Base-by-base conservation (phyloP, 257 asterid species). In the Solanum chmielewskii region DNA sequence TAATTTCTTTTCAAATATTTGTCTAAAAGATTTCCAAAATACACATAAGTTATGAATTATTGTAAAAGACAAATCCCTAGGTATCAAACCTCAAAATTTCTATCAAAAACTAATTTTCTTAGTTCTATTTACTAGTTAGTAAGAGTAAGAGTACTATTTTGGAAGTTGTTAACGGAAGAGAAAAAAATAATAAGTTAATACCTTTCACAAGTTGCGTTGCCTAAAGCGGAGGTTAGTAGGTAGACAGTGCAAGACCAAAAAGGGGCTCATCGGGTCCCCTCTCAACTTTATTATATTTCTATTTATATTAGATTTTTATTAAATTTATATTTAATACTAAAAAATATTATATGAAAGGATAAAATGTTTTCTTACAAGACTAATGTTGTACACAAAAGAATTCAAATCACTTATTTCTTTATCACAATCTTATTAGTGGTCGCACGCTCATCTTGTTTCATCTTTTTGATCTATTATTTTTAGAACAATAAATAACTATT, bases 331-430 rank as follows among this genome's bases (percentile, higher is more conserved):
- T 49, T 15, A 5, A 1, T 0, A 49, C 0, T 5, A 49, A 49
- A 49, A 15, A 5, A 15, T 49, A 2, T 2, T 20, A 15, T 6
- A 49, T 14, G 7, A 49, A 6, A 49, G 15, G 21, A 14, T 49
- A 49, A 49, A 14, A 49, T 0, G 2, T 6, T 49, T 1, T 2
- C 8, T 49, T 1, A 47, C 7, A 0, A 47, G 13, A 47, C 14
- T 47, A 47, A 14, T 2, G 6, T 47, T 14, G 0, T 47, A 47
- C 3, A 0, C 1, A 49, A 0, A 5, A 15, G 44, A 47, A 14
- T 0, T 47, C 0, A 13, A 47, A 47, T 47, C 35, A 31, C 0
- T 41, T 41, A 0, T 41, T 3, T 9, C 37, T 41, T 8, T 41
- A 0, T 41, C 0, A 39, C 44, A 41, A 41, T 41, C 2, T 2